Evolutionary conservation across 2,329 filamentous ascomycete genomes (phyloP).

Genomic region (Aphanoascus verrucosus): DNA sequence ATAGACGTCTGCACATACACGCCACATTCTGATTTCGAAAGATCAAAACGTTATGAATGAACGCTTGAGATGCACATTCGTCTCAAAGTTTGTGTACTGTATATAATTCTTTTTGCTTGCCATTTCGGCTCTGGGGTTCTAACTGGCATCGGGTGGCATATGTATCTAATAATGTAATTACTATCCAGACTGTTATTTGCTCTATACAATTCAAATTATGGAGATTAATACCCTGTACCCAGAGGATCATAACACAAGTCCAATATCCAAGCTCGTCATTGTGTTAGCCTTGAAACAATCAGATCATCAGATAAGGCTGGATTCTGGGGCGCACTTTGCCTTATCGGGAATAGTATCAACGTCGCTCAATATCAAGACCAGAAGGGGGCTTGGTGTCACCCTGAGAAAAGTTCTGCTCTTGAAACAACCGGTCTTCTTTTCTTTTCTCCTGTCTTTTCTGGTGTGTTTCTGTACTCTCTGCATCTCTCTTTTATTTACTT

Average conservation of each 20-base stretch:
- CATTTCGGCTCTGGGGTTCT: too few relatives aligned
- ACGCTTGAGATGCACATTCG: too few relatives aligned
- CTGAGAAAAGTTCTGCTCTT: constrained; percentile 4
- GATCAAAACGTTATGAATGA: too few relatives aligned
- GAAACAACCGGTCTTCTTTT: background rate
- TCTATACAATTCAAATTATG: too few relatives aligned
- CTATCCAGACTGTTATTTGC: too few relatives aligned
- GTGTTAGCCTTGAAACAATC: background rate
- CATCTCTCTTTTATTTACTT: background rate
- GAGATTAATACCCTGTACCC: too few relatives aligned
- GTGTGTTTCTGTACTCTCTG: background rate
- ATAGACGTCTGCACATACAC: background rate
- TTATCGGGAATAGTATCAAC: background rate
- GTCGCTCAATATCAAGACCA: background rate
- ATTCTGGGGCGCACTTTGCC: constrained; percentile 2
- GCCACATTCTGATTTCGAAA: background rate
- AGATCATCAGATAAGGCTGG: background rate
- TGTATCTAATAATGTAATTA: too few relatives aligned
- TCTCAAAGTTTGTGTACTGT: too few relatives aligned
- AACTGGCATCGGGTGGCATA: too few relatives aligned
- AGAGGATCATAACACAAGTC: too few relatives aligned
- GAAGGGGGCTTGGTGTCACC: constrained; percentile 5
- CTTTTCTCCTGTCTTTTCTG: background rate
- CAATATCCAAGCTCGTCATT: background rate
- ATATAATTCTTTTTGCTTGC: too few relatives aligned